Conservation (phyloP, 192 early-diverging fungal species). For the Phycomyces blakesleeanus region DNA sequence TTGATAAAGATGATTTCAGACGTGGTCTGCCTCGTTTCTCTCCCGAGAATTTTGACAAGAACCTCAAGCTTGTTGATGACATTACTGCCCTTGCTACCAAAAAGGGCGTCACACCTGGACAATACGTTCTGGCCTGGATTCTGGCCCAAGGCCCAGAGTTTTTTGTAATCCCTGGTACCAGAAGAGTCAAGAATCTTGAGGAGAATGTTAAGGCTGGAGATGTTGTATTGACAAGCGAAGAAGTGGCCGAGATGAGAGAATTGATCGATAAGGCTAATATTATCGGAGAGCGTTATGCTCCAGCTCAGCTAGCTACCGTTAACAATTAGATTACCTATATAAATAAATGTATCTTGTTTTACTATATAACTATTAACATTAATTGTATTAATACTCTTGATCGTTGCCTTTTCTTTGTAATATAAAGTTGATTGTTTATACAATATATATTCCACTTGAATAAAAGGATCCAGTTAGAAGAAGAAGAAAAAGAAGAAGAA, state of each 20-base stretch:
- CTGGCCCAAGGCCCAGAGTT: slow-evolving; percentile 44
- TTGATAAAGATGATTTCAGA: slow-evolving; percentile 53
- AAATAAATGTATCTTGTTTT: no score
- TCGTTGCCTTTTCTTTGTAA: no score
- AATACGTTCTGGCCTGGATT: slow-evolving; percentile 62
- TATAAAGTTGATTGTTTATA: no score
- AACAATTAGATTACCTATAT: no score
- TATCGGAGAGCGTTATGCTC: slow-evolving; percentile 25
- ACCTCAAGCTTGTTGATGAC: slow-evolving; percentile 52
- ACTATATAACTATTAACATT: no score
- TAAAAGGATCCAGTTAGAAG: no score
- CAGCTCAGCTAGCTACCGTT: no score
- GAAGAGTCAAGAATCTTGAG: slow-evolving; percentile 41
- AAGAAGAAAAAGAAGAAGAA: no score
- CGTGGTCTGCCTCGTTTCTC: slow-evolving; percentile 52
- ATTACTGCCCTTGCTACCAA: slow-evolving; percentile 45
- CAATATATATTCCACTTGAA: no score
- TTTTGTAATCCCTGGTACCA: slow-evolving; percentile 61
- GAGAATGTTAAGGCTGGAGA: slow-evolving; percentile 34
- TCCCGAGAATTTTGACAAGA: slow-evolving; percentile 52
- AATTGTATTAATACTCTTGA: no score
- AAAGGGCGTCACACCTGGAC: slow-evolving; percentile 42
- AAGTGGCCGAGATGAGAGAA: slow-evolving; percentile 27
- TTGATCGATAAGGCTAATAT: slow-evolving; percentile 31
- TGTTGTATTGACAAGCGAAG: slow-evolving; percentile 30